Percentiles rank a stretch among this genome's conserved stretches.
Conservation (phyloP, 164 flowering plant genomes). For the Vitis rupestris region DNA sequence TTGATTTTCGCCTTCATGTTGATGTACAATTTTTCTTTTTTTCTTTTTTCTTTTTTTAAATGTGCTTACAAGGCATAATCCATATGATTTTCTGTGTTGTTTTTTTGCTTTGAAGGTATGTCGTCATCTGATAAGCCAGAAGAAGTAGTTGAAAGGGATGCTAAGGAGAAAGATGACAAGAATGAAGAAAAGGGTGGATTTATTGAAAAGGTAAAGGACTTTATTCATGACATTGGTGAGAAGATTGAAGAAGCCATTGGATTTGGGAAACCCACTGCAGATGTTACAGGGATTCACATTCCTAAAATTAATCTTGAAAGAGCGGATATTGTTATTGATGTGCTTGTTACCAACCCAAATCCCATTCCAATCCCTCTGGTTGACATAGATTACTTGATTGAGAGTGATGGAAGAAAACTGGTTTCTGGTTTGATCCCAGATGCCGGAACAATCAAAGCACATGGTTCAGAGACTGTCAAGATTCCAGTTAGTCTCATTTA, state of each 20-base stretch:
- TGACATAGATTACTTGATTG: constrained; percentile 77
- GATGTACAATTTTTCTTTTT: neutral
- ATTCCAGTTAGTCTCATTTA: constrained; percentile 67
- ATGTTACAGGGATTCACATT: constrained; percentile 68
- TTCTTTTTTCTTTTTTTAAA: neutral
- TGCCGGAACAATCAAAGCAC: constrained; percentile 80
- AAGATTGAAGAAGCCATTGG: constrained; percentile 78
- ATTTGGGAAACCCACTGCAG: constrained; percentile 88
- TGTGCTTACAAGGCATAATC: neutral
- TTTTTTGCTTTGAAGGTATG: constrained; percentile 41
- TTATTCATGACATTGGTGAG: constrained; percentile 79
- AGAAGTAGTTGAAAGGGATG: constrained; percentile 47
- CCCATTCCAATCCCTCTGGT: constrained; percentile 84
- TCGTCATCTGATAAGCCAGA: constrained; percentile 65
- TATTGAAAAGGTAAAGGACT: constrained; percentile 69
- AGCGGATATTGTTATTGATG: constrained; percentile 71
- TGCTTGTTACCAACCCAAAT: constrained; percentile 77
- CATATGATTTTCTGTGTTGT: neutral
- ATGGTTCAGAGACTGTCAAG: constrained; percentile 81
- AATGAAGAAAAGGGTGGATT: constrained; percentile 66
- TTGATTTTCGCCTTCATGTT: no score
- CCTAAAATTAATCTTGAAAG: constrained; percentile 62
- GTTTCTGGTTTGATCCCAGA: constrained; percentile 87
- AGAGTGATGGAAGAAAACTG: constrained; percentile 87
- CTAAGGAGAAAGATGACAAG: constrained; percentile 44